Base-by-base conservation (phyloP, 768 basidiomycete species). In the Hydnum rufescens region DNA sequence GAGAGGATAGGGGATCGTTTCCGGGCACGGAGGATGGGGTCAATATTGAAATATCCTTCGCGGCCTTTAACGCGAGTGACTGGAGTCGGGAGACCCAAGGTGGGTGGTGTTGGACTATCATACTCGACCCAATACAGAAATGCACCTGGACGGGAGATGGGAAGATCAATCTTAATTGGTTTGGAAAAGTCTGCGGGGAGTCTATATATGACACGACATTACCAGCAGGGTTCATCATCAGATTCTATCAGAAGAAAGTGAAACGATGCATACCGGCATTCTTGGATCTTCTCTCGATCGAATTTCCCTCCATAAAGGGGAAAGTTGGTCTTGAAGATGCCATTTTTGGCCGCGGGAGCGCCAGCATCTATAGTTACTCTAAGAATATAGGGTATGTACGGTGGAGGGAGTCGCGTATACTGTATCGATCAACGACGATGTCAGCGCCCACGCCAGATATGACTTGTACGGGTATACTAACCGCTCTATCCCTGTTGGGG, bases 351-450 rank as follows among this genome's bases (percentile, higher is more conserved):
- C 5, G 88, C 87, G 2, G 87, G 80, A 2, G 90, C 90, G 4
- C 95, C 95, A 0, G 93, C 85, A 46, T 92, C 83, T 49, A 97
- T 72, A 19, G 83, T 81, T 32, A 99, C 82, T 51, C 95, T 80
- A 26, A 99, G 69, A 48, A 97, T 75, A 63, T 97, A 99, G 1
- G 92, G 92, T 18, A 69, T 68, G 61, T 78, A 74, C 23, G 92
- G 87, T 6, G 95, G 89, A 5, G 95, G 95, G 18, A 99, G 77
- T 36, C 95, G 89, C 59, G 93, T 82, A 65, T 97, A 96, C 95
- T 96, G 58, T 22, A 22, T 8, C 22, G 52, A 18, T 39, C 55
- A 55, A 28, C 56, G 51, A 42, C 32, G 56, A 23, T 58, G 36
- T 50, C 25, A 25, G 48, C n/a, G 44, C 59, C 44, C 57, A 55